A percentile compares a stretch with the other conserved stretches of the same genome.
These are phyloP conservation scores for Nakazawaea populi DNA, from an alignment of 805 yeast species.

Conservation along the genomic window DNA sequence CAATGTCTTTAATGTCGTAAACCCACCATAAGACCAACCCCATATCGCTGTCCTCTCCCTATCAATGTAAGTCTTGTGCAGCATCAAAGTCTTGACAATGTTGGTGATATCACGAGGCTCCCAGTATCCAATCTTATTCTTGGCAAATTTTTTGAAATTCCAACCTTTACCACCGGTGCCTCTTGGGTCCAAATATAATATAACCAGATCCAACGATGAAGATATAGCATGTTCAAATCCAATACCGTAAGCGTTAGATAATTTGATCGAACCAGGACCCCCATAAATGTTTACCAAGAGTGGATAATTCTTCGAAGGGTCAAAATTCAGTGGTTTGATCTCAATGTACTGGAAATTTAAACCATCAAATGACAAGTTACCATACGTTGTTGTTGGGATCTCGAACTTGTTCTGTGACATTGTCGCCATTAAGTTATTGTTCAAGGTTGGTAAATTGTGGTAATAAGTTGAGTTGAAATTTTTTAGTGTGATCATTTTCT, in stretches of 20 bases:
- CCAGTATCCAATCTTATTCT: slow-evolving; percentile 59
- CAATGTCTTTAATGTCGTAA: slow-evolving; percentile 64
- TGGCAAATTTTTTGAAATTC: slow-evolving; percentile 54
- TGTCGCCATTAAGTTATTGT: slow-evolving; percentile 1
- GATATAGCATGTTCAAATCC: slow-evolving; percentile 57
- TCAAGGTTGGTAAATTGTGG: neutral
- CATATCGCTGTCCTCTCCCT: slow-evolving; percentile 56
- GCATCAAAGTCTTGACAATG: slow-evolving; percentile 44
- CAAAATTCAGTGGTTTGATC: slow-evolving; percentile 52
- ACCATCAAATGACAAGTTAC: slow-evolving; percentile 28
- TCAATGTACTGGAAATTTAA: slow-evolving; percentile 49
- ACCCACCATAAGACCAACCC: slow-evolving; percentile 92
- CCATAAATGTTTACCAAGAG: slow-evolving; percentile 67
- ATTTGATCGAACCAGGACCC: slow-evolving; percentile 74
- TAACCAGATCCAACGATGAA: slow-evolving; percentile 52
- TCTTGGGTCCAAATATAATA: slow-evolving; percentile 69
- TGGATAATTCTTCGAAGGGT: slow-evolving; percentile 45
- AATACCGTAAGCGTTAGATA: slow-evolving; percentile 37
- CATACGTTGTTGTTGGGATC: slow-evolving; percentile 44
- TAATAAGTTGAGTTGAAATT: slow-evolving; percentile 5
- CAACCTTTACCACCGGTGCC: slow-evolving; percentile 82
- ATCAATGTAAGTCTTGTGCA: slow-evolving; percentile 43
- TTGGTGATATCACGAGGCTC: slow-evolving; percentile 66
- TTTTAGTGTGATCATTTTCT: slow-evolving; percentile 30
- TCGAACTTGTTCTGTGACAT: slow-evolving; percentile 16